Evolutionary conservation across 805 yeast genomes (phyloP).

Genomic region (Yarrowia sp.): DNA sequence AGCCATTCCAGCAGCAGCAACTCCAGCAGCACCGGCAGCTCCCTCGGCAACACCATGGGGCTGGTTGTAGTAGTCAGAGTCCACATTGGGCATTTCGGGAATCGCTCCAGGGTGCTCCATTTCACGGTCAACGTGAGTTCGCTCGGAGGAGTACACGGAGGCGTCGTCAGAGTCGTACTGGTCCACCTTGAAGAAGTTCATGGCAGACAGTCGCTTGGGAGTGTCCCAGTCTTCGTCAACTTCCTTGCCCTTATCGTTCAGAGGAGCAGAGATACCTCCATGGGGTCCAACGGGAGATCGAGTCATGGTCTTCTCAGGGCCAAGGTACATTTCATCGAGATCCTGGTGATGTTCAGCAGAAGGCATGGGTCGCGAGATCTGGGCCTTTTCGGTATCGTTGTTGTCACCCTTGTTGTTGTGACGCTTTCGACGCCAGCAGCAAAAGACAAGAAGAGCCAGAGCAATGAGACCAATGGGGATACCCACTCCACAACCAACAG

Average conservation of each 20-base stretch:
- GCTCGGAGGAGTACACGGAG: constrained; percentile 18
- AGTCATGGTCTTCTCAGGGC: constrained; percentile 26
- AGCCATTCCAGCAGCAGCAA: constrained; percentile 27
- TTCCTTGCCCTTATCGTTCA: constrained; percentile 34
- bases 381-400: constrained; percentile 37
- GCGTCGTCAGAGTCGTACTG: constrained; percentile 23
- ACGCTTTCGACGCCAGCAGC: constrained; percentile 50
- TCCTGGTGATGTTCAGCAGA: constrained; percentile 33
- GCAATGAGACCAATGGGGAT: constrained; percentile 61
- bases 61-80: constrained; percentile 8
- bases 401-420: constrained; percentile 38
- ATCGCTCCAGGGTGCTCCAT: neutral
- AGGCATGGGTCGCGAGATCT: constrained; percentile 39
- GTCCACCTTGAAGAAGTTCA: constrained; percentile 41
- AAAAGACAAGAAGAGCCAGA: constrained; percentile 56
- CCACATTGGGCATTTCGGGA: constrained; percentile 18
- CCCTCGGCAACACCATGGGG: constrained; percentile 9
- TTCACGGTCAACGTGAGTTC: constrained; percentile 22
- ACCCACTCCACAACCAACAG: constrained; percentile 69
- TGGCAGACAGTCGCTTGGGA: constrained; percentile 41
- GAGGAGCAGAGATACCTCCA: constrained; percentile 27
- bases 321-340: constrained; percentile 27
- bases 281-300: constrained; percentile 28
- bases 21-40: constrained; percentile 8
- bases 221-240: constrained; percentile 37